phyloP scores from a whole-genome alignment of 225 moss, liverwort and hornwort species.

The Antitrichia curtipendula region DNA sequence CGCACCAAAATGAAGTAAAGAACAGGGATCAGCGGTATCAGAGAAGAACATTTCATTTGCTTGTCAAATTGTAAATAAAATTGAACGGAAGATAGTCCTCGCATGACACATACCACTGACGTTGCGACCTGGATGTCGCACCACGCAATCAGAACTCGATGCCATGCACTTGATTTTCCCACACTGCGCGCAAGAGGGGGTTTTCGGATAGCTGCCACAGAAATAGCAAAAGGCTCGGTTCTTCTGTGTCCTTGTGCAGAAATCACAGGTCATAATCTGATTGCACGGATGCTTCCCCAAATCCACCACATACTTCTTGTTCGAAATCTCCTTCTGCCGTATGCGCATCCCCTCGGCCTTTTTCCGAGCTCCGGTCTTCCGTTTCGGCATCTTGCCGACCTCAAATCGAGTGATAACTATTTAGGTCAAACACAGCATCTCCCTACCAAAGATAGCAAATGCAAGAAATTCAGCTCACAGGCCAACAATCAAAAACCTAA shows the following conservation, averaged over 20 bases:
- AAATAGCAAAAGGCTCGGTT: conserved; percentile 97
- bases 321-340: conserved; percentile 91
- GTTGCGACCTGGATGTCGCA: conserved; percentile 82
- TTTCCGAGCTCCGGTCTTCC: conserved; percentile 95
- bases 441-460: neutral
- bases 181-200: conserved; percentile 81
- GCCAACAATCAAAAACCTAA: neutral
- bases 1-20: neutral
- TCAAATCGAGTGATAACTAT: neutral
- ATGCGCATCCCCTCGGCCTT: conserved; percentile 86
- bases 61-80: neutral
- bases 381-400: conserved; percentile 69
- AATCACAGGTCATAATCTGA: conserved; percentile 78
- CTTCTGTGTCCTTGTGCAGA: conserved; percentile 63
- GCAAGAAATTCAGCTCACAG: neutral
- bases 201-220: conserved; percentile 75
- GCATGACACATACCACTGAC: conserved; percentile 48
- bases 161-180: conserved; percentile 98
- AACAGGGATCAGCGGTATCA: neutral
- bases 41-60: neutral
- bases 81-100: neutral
- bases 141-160: conserved; percentile 79
- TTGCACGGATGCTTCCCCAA: conserved; percentile 92
- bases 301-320: conserved; percentile 86
- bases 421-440: neutral